A percentile compares a stretch with the other conserved stretches of the same genome.
These are phyloP conservation scores for Akanthomyces dipterigenus DNA, from an alignment of 2,329 filamentous ascomycete species.

Conservation along the genomic window DNA sequence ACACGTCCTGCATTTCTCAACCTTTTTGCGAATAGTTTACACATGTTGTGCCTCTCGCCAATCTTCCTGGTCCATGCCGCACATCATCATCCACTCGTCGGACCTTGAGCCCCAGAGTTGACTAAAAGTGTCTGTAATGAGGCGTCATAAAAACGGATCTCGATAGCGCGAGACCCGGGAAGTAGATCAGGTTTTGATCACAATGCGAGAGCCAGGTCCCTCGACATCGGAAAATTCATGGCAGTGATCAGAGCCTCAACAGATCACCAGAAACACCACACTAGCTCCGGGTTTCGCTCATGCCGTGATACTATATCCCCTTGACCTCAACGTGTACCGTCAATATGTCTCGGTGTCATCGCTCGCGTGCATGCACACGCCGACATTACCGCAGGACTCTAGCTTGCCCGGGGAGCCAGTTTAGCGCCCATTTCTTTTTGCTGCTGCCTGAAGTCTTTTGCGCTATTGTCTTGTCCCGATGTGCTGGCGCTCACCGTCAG, in stretches of 20 bases:
- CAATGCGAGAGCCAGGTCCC: not conserved
- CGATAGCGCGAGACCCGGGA: constrained; percentile 1
- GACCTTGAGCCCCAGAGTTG: not conserved
- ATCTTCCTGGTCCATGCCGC: not conserved
- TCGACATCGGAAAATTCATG: not conserved
- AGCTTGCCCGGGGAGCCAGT: not conserved
- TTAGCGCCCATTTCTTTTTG: not conserved
- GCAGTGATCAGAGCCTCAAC: not conserved
- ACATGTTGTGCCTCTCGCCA: not conserved
- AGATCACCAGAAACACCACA: not conserved
- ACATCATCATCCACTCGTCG: not conserved
- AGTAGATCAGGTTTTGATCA: not conserved
- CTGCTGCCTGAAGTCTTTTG: not conserved
- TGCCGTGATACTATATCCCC: not conserved
- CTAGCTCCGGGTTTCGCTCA: constrained; percentile 5
- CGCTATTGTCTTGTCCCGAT: not conserved
- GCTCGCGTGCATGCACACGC: not conserved
- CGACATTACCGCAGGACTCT: not conserved
- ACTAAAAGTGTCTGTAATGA: not conserved
- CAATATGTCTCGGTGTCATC: not conserved
- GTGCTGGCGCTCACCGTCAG: not conserved
- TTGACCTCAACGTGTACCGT: not conserved
- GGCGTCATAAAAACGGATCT: constrained; percentile 6
- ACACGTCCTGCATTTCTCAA: not conserved
- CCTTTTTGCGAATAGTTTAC: not conserved